A percentile compares a stretch with the other conserved stretches of the same genome.
Evolutionary conservation across 305 asterid species (phyloP).

Genomic region (Rubia tinctorum): DNA sequence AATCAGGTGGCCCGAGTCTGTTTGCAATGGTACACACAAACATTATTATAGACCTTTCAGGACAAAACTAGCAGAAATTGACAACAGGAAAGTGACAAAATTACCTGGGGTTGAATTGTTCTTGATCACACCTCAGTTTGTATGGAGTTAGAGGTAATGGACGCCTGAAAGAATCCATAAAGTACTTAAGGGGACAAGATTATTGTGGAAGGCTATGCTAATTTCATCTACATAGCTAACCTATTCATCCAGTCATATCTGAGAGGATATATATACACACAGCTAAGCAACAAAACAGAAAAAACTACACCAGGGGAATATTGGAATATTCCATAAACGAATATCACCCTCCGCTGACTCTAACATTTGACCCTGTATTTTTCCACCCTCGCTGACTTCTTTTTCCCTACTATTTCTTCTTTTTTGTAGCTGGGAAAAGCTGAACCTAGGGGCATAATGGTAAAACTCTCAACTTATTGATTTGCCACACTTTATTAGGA

Average conservation of each 20-base stretch:
- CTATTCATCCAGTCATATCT: neutral
- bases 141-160: constrained; percentile 55
- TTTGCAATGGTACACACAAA: neutral
- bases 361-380: neutral
- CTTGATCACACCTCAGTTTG: constrained; percentile 88
- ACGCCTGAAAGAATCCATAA: constrained; percentile 47
- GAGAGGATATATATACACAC: neutral
- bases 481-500: neutral
- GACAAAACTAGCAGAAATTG: neutral
- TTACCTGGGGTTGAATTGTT: constrained; percentile 84
- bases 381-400: neutral
- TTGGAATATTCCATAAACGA: neutral
- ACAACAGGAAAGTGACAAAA: constrained; percentile 6
- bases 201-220: constrained; percentile 5
- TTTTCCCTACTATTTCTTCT: neutral
- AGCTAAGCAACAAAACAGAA: neutral
- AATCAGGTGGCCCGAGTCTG: constrained; percentile 98
- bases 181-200: constrained; percentile 20
- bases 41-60: neutral
- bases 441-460: neutral
- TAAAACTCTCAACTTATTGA: neutral
- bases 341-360: neutral
- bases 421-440: neutral
- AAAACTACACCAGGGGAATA: neutral
- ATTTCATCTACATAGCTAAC: neutral